Base-by-base conservation (phyloP, 139 green algal species). In the Chlorella sorokiniana region DNA sequence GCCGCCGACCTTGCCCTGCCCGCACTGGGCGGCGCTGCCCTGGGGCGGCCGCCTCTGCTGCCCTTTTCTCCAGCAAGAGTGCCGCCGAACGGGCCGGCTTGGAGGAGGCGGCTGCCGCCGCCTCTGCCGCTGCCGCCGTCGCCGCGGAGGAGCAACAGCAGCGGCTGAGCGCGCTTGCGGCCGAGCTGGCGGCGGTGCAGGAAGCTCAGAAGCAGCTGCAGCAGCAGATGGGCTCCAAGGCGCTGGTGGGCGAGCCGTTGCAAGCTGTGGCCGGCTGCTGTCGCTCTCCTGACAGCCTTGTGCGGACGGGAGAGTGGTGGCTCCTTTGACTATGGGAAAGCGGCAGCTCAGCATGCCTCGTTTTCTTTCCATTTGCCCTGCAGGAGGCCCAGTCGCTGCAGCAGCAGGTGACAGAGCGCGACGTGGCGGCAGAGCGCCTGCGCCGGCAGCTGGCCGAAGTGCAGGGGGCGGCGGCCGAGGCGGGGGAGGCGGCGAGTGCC, bases 111-210 rank as follows among this genome's bases (percentile, higher is more conserved):
- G 73, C 73, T 2, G 73, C 73, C 4, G 48, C 33, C 31, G 20
- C 44, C 10, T 44, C 73, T 25, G 29, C 69, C 37, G 31, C n/a
- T 3, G 37, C 33, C 37, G 59, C 37, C 0, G 73, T 25, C 20
- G 65, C 69, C 35, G 35, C 52, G 14, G 52, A 41, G 0, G 44
- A 79, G 73, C 33, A 61, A 9, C 22, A 69, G 38, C 37, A 16
- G 20, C 73, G 73, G 25, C 37, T 79, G 73, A 23, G 69, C 37
- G 37, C 35, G 35, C 35, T 79, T 25, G 23, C 11, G 0, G 59
- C 25, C 54, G 73, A 79, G 73, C 31, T 79, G 73, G 54, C 59
- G 37, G 51, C 73, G 29, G 52, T 79, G 25, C 51, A 52, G 37
- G 54, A 42, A 10, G 54, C 52, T 52, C 73, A 79, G 73, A 22